phyloP scores from a whole-genome alignment of 2,329 filamentous ascomycete species.

The Neoascochyta sp. region DNA sequence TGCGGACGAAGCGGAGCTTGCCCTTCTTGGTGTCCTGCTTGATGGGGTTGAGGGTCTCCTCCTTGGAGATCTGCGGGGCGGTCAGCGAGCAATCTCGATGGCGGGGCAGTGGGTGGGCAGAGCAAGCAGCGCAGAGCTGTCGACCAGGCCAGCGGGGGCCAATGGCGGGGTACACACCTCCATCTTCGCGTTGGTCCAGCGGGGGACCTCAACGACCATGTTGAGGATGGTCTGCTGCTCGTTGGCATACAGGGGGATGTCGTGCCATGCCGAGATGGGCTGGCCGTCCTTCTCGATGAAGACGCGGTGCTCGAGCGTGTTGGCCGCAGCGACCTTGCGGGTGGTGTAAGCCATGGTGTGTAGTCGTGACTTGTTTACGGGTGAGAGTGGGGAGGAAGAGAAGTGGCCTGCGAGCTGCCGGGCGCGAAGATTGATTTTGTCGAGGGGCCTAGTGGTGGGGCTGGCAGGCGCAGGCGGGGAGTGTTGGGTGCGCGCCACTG shows the following conservation, averaged over 20 bases:
- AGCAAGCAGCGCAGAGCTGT: conserved; percentile 1
- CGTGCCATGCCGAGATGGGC: conserved; percentile 93
- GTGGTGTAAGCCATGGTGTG: conserved; percentile 64
- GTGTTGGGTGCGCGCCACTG: conserved; percentile 38
- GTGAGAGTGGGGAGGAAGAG: conserved; percentile 23
- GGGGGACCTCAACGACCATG: conserved; percentile 99
- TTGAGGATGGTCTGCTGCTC: conserved; percentile 92
- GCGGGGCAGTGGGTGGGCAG: conserved; percentile 11
- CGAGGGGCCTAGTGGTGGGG: conserved; percentile 40
- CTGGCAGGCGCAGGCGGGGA: conserved; percentile 29
- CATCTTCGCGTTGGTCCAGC: conserved; percentile 99
- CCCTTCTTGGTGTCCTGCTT: conserved; percentile 99
- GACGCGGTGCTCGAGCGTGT: conserved; percentile 95
- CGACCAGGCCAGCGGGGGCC: background rate
- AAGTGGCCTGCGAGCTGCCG: conserved; percentile 41
- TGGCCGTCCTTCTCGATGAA: conserved; percentile 97
- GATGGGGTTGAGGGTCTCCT: conserved; percentile 96
- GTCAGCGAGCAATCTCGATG: conserved; percentile 17
- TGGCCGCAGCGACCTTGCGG: conserved; percentile 82
- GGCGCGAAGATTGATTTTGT: conserved; percentile 42
- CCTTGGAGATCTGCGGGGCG: conserved; percentile 81
- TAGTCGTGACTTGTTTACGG: conserved; percentile 18
- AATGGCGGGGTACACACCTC: conserved; percentile 63
- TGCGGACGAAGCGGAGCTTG: conserved; percentile 98
- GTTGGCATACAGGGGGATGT: conserved; percentile 97